These are phyloP conservation scores for Neurospora cerealis DNA, from an alignment of 495 filamentous ascomycete species.

Conservation along the genomic window DNA sequence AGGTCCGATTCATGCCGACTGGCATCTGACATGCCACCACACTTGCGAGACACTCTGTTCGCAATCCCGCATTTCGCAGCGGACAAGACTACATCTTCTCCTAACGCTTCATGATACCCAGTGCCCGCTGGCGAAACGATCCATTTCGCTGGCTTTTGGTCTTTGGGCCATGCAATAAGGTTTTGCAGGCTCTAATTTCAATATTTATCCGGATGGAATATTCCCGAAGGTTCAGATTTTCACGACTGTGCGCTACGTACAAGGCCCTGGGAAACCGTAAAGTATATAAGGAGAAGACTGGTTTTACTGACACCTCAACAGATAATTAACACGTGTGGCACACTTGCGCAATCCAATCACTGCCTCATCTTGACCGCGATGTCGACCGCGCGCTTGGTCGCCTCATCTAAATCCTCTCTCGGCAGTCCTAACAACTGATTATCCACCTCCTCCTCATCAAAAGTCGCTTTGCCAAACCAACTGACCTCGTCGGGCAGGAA, in stretches of 20 bases:
- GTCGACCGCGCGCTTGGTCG: conserved; percentile 33
- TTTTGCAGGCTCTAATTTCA: neutral
- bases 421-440: conserved; percentile 46
- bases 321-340: neutral
- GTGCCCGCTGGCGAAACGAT: neutral
- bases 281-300: neutral
- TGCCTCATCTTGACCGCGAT: conserved; percentile 6
- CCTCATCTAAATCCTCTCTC: conserved; percentile 51
- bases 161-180: neutral
- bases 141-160: neutral
- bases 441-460: conserved; percentile 27
- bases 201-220: neutral
- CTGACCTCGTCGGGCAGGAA: conserved; percentile 42
- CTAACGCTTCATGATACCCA: no score
- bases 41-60: neutral
- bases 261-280: neutral
- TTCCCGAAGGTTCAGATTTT: neutral
- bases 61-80: neutral
- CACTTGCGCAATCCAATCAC: neutral
- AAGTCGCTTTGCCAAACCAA: neutral
- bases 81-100: neutral
- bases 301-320: neutral
- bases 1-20: neutral
- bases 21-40: neutral
- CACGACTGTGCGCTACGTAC: neutral